Evolutionary conservation across 257 asterid genomes (phyloP), one percentile per base, ranked within the genome.

Genomic region (Leonotis leonurus): DNA sequence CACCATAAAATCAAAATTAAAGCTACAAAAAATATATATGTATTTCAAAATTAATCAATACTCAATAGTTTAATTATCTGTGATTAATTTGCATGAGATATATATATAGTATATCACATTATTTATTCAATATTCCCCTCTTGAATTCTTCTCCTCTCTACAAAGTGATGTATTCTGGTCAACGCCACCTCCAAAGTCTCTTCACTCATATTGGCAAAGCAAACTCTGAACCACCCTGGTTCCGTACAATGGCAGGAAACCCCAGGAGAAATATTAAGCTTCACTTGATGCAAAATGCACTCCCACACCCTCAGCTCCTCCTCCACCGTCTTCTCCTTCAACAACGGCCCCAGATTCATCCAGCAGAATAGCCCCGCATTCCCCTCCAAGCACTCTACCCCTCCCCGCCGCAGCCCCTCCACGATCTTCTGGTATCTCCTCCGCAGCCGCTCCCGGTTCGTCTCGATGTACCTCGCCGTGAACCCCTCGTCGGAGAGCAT

Each of bases 121-220:
- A n/a, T n/a, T n/a, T n/a, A n/a, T n/a, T n/a, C n/a, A n/a, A n/a
- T n/a, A n/a, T n/a, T n/a, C n/a, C n/a, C n/a, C n/a, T n/a, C n/a
- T n/a, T n/a, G n/a, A n/a, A n/a, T n/a, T n/a, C n/a, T n/a, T 30
- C 75, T 69, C 35, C 33, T 72, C 24, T 44, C 73, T 64, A 81
- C 68, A 64, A 78, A 81, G 11, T 73, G 69, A 32, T 52, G 35
- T 40, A 81, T 75, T 54, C 87, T 75, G 3, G 12, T 2, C 0
- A 78, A 70, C 3, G 87, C 87, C 3, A 78, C 65, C 21, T 81
- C 46, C 27, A 78, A 57, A 3, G 87, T 81, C 3, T 65, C 32
- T 17, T 81, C 84, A 61, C 71, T 81, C 82, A 81, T 81, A 63
- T 81, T 81, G 0, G 87, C 87, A 39, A 81, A 81, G 75, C 87